phyloP scores from a whole-genome alignment of 768 basidiomycete species.

The Kwoniella dendrophila region DNA sequence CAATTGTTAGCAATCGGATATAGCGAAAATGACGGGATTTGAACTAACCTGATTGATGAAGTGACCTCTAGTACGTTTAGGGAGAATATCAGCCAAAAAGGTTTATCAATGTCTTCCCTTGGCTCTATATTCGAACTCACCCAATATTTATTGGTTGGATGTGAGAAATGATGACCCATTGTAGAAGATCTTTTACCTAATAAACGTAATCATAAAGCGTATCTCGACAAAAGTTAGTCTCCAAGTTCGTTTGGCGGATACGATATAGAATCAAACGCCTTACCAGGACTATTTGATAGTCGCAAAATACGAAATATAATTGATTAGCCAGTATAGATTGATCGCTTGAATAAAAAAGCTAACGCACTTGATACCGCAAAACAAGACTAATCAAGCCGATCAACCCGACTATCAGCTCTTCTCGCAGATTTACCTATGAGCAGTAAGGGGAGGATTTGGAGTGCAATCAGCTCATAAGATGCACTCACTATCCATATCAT shows the following conservation, averaged over 20 bases:
- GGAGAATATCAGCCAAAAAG: background rate
- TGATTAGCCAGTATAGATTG: background rate
- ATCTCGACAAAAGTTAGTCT: background rate
- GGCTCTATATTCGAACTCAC: too few species aligned
- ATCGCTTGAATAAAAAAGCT: background rate
- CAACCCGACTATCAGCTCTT: background rate
- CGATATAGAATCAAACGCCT: background rate
- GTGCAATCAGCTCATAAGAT: background rate
- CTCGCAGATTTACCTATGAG: background rate
- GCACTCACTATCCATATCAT: conserved; percentile 64
- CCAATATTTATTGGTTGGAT: conserved; percentile 83
- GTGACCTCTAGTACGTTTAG: conserved; percentile 60
- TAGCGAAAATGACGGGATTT: conserved; percentile 11
- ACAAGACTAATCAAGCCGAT: conserved; percentile 64
- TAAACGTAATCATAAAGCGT: background rate
- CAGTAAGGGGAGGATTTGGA: too few species aligned
- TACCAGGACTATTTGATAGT: background rate
- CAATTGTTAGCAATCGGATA: background rate
- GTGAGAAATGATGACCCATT: conserved; percentile 76
- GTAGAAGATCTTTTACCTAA: conserved; percentile 63
- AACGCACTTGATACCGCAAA: conserved; percentile 81
- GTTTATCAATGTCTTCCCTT: background rate
- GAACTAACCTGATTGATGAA: conserved; percentile 65
- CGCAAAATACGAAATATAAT: too few species aligned
- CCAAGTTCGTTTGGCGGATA: conserved; percentile 19